Percentiles rank a stretch among this genome's conserved stretches.
phyloP scores from a whole-genome alignment of 2,329 filamentous ascomycete genomes.

The Exophiala sideris region DNA sequence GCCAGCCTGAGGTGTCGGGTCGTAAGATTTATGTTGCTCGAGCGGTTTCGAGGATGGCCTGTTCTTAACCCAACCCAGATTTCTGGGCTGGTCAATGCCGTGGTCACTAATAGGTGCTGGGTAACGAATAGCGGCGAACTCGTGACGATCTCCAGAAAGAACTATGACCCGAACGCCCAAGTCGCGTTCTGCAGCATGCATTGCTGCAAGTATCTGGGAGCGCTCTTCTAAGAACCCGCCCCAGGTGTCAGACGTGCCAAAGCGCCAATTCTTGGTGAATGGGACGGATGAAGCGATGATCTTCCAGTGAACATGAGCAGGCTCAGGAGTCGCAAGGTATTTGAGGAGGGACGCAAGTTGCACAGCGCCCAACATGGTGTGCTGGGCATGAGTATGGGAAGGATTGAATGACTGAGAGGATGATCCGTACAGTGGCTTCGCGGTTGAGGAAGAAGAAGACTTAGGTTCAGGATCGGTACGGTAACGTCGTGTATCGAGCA shows the following conservation, averaged over 20 bases:
- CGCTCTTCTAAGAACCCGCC: conserved; percentile 85
- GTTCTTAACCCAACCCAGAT: conserved; percentile 1
- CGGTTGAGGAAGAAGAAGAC: not conserved
- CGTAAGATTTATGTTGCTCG: conserved; percentile 6
- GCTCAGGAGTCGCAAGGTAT: conserved; percentile 71
- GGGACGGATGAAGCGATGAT: conserved; percentile 86
- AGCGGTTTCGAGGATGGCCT: not conserved
- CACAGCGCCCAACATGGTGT: conserved; percentile 76
- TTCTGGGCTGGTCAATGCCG: conserved; percentile 27
- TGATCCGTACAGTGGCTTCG: conserved; percentile 13
- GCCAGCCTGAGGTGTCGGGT: conserved; percentile 34
- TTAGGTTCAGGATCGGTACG: conserved; percentile 52
- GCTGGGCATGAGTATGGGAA: conserved; percentile 45
- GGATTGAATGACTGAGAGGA: conserved; percentile 6
- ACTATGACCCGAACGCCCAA: conserved; percentile 75
- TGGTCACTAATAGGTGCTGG: conserved; percentile 32
- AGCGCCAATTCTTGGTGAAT: conserved; percentile 95
- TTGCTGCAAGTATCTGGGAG: conserved; percentile 74
- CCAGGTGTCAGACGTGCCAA: conserved; percentile 89
- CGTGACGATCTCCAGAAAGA: conserved; percentile 89
- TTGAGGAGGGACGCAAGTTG: conserved; percentile 77
- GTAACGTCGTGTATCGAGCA: conserved; percentile 87
- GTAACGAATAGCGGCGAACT: conserved; percentile 85
- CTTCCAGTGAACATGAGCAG: conserved; percentile 83
- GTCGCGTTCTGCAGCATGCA: conserved; percentile 77